Evolutionary conservation across 768 basidiomycete genomes (phyloP), one percentile per base, ranked within the genome.

Genomic region (Chalciporus sphaerocephalus): DNA sequence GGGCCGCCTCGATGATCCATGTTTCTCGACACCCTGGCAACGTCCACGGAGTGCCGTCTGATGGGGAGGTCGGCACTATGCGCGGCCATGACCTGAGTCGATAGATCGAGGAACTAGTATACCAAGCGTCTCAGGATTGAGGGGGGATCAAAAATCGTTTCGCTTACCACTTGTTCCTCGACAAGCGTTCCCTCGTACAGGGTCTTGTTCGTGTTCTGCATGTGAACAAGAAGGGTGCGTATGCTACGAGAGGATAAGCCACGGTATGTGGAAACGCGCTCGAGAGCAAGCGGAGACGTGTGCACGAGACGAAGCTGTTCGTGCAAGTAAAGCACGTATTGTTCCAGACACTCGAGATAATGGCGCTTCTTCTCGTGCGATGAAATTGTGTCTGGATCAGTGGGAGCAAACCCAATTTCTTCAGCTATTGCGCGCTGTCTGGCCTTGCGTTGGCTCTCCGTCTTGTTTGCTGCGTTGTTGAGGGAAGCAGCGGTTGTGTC

Each of bases 281-380:
- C 73, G 20, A 85, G 62, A 0, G 67, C 54, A 1, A 70, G 60
- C 1, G 83, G 80, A 0, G 62, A 57, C 0, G 69, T 63, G 13
- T 78, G 76, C 10, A 81, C 59, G 37, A 77, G 73, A 0, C 66
- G 66, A 32, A 85, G 68, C 45, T 83, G 81, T 22, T 84, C 72
- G 50, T 85, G 83, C 10, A 87, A 68, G 54, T 79, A 85, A 22
- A 73, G 58, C 12, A 86, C 76, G 59, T 87, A 88, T 47, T 83
- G 76, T 52, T 88, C 85, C 6, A 88, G 64, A 52, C 81, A 84
- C 53, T 85, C 83, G 18, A 87, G 72, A 55, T 87, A 87, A 54
- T 81, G 74, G 2, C 85, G 68, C 54, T 87, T 87, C 56, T 87
- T 87, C 56, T 87, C 85, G 54, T 88, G 85, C 6, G 84, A 85